phyloP scores from a whole-genome alignment of 2,329 filamentous ascomycete species.

The Hymenoscyphus fraxineus region DNA sequence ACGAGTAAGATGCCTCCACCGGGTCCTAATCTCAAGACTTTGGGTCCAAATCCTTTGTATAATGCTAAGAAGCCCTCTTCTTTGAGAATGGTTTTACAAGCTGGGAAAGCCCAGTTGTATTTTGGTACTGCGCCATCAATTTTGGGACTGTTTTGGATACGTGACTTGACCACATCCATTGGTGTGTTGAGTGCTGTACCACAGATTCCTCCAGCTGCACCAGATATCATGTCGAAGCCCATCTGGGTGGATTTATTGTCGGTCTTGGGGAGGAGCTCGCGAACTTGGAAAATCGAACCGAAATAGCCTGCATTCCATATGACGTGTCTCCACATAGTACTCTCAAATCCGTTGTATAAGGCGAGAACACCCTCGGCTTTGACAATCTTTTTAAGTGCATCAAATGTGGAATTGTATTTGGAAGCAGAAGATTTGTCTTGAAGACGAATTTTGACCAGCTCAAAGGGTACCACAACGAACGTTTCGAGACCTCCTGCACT shows the following conservation, averaged over 20 bases:
- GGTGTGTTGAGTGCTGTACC: conserved; percentile 94
- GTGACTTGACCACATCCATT: conserved; percentile 95
- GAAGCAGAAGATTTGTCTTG: conserved; percentile 92
- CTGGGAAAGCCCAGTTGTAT: conserved; percentile 98
- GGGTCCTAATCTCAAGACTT: conserved; percentile 76
- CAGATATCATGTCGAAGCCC: conserved; percentile 81
- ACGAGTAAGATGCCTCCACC: conserved; percentile 67
- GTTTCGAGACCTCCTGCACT: conserved; percentile 93
- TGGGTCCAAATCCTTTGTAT: conserved; percentile 97
- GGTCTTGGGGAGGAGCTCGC: conserved; percentile 75
- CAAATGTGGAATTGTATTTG: conserved; percentile 79
- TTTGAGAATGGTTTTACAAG: conserved; percentile 78
- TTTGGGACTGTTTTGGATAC: conserved; percentile 91
- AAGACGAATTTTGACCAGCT: conserved; percentile 96
- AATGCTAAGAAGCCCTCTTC: conserved; percentile 90
- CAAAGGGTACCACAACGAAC: conserved; percentile 96
- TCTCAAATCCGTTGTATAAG: conserved; percentile 95
- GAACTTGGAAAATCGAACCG: conserved; percentile 96
- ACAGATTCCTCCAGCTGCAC: conserved; percentile 80
- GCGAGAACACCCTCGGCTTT: conserved; percentile 78
- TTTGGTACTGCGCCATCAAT: conserved; percentile 78
- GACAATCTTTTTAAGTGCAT: conserved; percentile 78
- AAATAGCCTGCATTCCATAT: conserved; percentile 97
- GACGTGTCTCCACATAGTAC: conserved; percentile 92
- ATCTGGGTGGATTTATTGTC: conserved; percentile 78